Evolutionary conservation across 2,329 filamentous ascomycete genomes (phyloP).

Genomic region (Trichoderma sp.): DNA sequence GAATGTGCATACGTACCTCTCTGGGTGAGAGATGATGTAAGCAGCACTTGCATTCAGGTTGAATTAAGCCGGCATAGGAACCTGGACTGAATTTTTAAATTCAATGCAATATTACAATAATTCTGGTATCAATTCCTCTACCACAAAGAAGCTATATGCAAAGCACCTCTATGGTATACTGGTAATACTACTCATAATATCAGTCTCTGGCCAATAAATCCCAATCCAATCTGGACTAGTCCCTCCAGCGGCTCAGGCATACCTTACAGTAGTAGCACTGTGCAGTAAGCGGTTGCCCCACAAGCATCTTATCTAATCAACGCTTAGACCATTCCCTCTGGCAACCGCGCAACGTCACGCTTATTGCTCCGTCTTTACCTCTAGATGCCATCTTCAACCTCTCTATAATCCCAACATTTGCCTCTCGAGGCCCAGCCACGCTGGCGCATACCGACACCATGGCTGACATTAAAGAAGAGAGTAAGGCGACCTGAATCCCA

Average conservation of each 20-base stretch:
- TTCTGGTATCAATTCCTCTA: not conserved
- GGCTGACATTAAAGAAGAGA: slow-evolving; percentile 38
- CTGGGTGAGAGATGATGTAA: not conserved
- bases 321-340: slow-evolving; percentile 3
- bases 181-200: not conserved
- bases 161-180: not conserved
- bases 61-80: not conserved
- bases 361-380: not conserved
- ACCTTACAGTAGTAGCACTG: too few relatives aligned
- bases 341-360: slow-evolving; percentile 1
- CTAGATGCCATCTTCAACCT: not conserved
- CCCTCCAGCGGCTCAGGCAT: not conserved
- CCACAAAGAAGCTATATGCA: not conserved
- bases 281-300: not conserved
- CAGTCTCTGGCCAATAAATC: too few relatives aligned
- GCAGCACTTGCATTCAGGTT: not conserved
- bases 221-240: not conserved
- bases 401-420: not conserved
- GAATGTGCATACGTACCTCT: too few relatives aligned
- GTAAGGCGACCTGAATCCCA: slow-evolving; percentile 28
- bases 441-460: slow-evolving; percentile 22
- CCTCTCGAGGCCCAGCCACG: not conserved
- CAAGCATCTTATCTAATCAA: not conserved
- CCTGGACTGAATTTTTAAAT: not conserved
- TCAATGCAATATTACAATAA: not conserved